Evolutionary conservation across 2,329 filamentous ascomycete species (phyloP).

Genomic region (Beauveria rudraprayagi): DNA sequence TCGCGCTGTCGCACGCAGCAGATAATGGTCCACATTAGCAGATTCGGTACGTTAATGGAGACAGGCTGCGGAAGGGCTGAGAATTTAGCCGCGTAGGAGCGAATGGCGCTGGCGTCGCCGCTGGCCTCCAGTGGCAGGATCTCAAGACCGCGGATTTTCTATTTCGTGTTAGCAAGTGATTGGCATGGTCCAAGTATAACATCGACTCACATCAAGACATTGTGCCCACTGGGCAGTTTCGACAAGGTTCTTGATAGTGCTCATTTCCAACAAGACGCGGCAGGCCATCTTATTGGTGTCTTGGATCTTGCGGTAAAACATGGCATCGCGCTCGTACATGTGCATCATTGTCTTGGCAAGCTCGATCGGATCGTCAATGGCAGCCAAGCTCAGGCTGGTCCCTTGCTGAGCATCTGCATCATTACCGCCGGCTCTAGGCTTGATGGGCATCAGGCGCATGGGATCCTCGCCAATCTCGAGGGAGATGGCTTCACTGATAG

Average conservation of each 20-base stretch:
- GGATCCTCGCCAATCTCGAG: conserved; percentile 78
- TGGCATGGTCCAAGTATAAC: conserved; percentile 7
- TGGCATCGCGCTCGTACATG: conserved; percentile 54
- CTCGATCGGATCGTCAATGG: conserved; percentile 53
- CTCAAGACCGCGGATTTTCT: conserved; percentile 66
- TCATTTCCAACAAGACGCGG: conserved; percentile 51
- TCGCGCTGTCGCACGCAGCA: conserved; percentile 76
- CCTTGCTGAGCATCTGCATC: conserved; percentile 33
- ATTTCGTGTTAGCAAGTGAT: conserved; percentile 14
- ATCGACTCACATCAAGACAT: conserved; percentile 46
- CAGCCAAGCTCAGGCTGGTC: conserved; percentile 52
- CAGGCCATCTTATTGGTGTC: conserved; percentile 50
- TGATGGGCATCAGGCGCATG: conserved; percentile 69
- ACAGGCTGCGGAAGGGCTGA: conserved; percentile 70
- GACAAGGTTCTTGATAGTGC: conserved; percentile 49
- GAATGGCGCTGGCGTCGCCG: conserved; percentile 71
- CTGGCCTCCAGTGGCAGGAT: conserved; percentile 72
- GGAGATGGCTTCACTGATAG: conserved; percentile 81
- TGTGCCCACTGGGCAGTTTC: conserved; percentile 48
- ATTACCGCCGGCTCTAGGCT: conserved; percentile 50
- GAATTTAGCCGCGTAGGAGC: conserved; percentile 73
- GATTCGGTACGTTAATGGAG: conserved; percentile 79
- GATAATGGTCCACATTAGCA: conserved; percentile 88
- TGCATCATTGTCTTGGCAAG: conserved; percentile 53
- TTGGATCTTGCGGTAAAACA: conserved; percentile 51